Base-by-base conservation (phyloP, 1,284 basidiomycete genomes). In the Boletus sp. region DNA sequence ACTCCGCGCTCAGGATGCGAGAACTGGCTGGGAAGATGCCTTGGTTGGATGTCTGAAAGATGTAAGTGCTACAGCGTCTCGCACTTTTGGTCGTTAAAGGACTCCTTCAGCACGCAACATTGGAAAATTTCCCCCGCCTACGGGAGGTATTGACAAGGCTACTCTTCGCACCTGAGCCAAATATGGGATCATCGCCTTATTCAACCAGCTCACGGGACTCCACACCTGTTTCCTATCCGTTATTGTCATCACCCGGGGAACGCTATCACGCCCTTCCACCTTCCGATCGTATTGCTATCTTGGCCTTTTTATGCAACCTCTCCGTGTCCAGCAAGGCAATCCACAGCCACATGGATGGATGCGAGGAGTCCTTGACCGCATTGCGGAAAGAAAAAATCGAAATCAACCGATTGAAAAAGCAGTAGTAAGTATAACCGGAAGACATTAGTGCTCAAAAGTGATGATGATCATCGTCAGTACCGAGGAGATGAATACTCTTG, bases 371-470 rank as follows among this genome's bases (percentile, higher is more conserved):
- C 55, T 70, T 99, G 51, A 98, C 96, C 9, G 90, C 94, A 36
- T 74, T 96, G 43, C 74, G 95, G 55, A 99, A 99, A 71, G 92
- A 95, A 67, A 91, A 94, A 67, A 91, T 95, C 30, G 95, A 99
- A 57, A 81, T 94, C 44, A 94, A 94, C 67, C 77, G 94, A 52
- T 76, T 85, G 57, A 87, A 88, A 70, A 94, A 91, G 68, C 82
- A 87, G 62, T 77, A 85, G 91, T 93, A 65, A 72, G 91, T 81
- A 25, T 34, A 34, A 23, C 26, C 35, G 30, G 41, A 29, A 46
- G 32, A n/a, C n/a, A 29, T 40, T 20, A 26, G 8, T 42, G 26
- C 53, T 23, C 47, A 38, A 26, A 49, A 42, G 25, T n/a, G n/a
- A n/a, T 53, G 22, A 56, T 41, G 44, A 50, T 35, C 33, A 44